Base-by-base conservation (phyloP, 1,284 basidiomycete species). In the Athelia psychrophila region DNA sequence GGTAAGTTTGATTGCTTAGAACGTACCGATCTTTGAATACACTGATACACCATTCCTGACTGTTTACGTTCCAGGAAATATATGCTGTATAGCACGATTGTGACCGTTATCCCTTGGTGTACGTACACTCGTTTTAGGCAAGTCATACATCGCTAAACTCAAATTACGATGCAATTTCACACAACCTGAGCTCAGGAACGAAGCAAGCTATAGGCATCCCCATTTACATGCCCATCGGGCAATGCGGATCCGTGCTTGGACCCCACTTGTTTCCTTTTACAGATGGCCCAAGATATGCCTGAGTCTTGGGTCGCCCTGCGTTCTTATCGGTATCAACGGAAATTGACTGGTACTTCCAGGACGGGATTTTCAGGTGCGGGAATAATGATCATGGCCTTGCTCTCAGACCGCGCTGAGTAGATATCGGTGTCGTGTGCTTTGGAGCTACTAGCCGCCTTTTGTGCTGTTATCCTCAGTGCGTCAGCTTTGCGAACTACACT, bases 171-270 rank as follows among this genome's bases (percentile, higher is more conserved):
- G 23, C 44, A 89, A 87, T 81, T 58, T 73, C 83, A 1, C 86
- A 90, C 60, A 91, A 91, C 54, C 71, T 90, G 2, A 87, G 86
- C 3, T 89, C 87, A 0, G 87, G 90, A 66, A 86, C 85, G 3
- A 90, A 90, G 68, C 82, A 81, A 51, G 86, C 88, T 1, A 77
- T 86, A 0, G 88, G 88, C 0, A 82, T 86, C 36, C 84, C 88
- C 2, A 77, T 89, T 62, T 88, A 85, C 63, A 85, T 86, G 75
- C 81, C 83, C 9, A 88, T 91, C 40, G 87, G 87, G 2, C 88
- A 90, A 62, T 80, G 76, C 51, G 88, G 88, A 13, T 86, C 82
- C 56, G 73, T 90, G 32, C 71, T 90, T 20, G 87, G 87, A 24
- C 84, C 86, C 1, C 86, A 91, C 56, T 61, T 90, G 12, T 89